Conservation (phyloP, 148 eudicot species). For the Rhododendron williamsianum region DNA sequence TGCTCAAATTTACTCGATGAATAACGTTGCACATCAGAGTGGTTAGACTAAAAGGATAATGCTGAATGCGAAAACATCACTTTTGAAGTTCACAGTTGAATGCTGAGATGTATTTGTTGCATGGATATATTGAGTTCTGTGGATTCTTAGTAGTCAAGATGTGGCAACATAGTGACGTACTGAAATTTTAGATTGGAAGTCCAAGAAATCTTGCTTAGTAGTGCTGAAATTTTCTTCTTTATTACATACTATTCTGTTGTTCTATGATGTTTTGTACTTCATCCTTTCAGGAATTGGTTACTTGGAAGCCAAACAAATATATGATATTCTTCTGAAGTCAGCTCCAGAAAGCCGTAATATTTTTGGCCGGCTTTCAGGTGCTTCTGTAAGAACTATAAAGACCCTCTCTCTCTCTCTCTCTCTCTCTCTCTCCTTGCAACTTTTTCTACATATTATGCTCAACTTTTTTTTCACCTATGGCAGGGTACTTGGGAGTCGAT, state of each 20-base stretch:
- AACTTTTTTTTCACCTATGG: slow-evolving; percentile 8
- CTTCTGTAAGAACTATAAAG: slow-evolving; percentile 62
- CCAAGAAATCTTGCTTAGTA: neutral
- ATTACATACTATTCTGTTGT: neutral
- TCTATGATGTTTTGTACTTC: slow-evolving; percentile 2
- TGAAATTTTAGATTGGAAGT: neutral
- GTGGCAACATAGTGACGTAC: neutral
- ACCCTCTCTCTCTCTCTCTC: neutral
- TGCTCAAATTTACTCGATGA: neutral
- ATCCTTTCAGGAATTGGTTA: slow-evolving; percentile 61
- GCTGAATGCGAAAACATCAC: neutral
- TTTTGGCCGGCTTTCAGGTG: slow-evolving; percentile 97
- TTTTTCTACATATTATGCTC: neutral
- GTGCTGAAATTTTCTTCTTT: neutral
- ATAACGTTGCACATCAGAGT: neutral
- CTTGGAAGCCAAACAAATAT: slow-evolving; percentile 79
- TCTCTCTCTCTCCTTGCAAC: neutral
- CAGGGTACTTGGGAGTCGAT: slow-evolving; percentile 96
- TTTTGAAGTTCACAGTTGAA: neutral
- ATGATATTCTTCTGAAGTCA: slow-evolving; percentile 62
- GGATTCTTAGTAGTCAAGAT: neutral
- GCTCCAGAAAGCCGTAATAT: slow-evolving; percentile 89
- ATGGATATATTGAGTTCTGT: neutral
- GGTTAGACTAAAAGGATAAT: neutral
- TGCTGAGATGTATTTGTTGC: neutral